phyloP scores from a whole-genome alignment of 331 rosid genomes.

The Quercus tomentella region DNA sequence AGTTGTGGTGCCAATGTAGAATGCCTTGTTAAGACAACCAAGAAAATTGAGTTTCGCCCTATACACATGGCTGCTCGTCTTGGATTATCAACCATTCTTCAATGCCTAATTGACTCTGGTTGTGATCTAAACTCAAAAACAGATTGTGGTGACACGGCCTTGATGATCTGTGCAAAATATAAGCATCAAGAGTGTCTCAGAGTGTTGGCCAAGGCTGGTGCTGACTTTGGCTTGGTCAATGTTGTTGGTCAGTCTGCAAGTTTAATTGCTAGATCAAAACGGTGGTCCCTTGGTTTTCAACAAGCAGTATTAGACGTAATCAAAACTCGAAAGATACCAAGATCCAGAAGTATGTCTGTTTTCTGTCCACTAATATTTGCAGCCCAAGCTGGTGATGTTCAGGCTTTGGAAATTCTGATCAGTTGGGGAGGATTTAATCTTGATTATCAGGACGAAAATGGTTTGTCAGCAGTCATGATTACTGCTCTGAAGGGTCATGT shows the following conservation, averaged over 20 bases:
- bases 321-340: slow-evolving; percentile 47
- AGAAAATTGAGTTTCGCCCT: slow-evolving; percentile 51
- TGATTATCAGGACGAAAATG: slow-evolving; percentile 70
- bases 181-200: slow-evolving; percentile 65
- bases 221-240: slow-evolving; percentile 80
- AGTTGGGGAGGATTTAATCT: slow-evolving; percentile 48
- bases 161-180: slow-evolving; percentile 67
- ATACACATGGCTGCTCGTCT: slow-evolving; percentile 90
- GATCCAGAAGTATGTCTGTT: slow-evolving; percentile 47
- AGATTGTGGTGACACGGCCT: slow-evolving; percentile 69
- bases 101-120: slow-evolving; percentile 63
- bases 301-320: slow-evolving; percentile 45
- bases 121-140: slow-evolving; percentile 67
- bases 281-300: slow-evolving; percentile 73
- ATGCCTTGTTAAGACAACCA: slow-evolving; percentile 49
- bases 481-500: slow-evolving; percentile 72
- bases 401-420: slow-evolving; percentile 63
- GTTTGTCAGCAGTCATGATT: slow-evolving; percentile 76
- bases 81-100: slow-evolving; percentile 53
- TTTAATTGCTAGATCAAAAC: slow-evolving; percentile 55
- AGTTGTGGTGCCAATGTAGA: slow-evolving; percentile 60
- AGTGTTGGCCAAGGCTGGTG: slow-evolving; percentile 62
- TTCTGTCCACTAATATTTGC: slow-evolving; percentile 61
- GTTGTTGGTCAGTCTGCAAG: slow-evolving; percentile 56
- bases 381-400: slow-evolving; percentile 67